These are phyloP conservation scores for Metschnikowia orientalis DNA, from an alignment of 805 yeast species.

Conservation along the genomic window DNA sequence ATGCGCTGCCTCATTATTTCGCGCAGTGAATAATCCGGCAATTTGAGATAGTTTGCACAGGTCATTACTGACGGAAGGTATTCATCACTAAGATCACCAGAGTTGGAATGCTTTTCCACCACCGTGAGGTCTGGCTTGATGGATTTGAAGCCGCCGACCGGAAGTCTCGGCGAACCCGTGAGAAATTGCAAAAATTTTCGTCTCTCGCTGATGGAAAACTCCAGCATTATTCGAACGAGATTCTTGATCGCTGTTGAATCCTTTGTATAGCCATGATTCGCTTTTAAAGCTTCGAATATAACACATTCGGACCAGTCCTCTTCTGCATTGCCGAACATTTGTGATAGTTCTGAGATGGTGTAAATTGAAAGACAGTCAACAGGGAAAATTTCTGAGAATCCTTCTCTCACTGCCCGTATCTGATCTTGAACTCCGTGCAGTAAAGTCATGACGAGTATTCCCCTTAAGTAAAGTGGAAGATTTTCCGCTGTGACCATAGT, in stretches of 20 bases:
- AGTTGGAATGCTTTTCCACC: constrained; percentile 78
- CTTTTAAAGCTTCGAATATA: constrained; percentile 56
- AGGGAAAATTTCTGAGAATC: constrained; percentile 82
- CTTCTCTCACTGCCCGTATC: constrained; percentile 64
- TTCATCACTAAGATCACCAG: constrained; percentile 62
- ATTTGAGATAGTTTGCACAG: constrained; percentile 88
- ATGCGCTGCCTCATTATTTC: constrained; percentile 57
- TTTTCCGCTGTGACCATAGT: constrained; percentile 48
- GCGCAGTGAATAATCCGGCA: constrained; percentile 73
- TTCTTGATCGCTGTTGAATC: constrained; percentile 62
- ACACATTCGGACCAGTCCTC: constrained; percentile 85
- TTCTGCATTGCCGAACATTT: constrained; percentile 67
- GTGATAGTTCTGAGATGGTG: constrained; percentile 66
- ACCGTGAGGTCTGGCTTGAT: constrained; percentile 81
- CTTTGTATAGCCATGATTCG: constrained; percentile 84
- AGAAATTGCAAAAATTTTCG: constrained; percentile 78
- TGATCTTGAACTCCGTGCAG: constrained; percentile 64
- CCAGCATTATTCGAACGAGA: constrained; percentile 57
- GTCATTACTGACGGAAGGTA: constrained; percentile 97
- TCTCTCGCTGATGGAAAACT: constrained; percentile 51
- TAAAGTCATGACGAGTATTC: constrained; percentile 55
- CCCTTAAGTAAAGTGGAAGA: constrained; percentile 51
- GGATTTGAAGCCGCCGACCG: constrained; percentile 88
- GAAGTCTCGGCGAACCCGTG: constrained; percentile 90
- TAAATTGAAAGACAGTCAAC: constrained; percentile 66